Evolutionary conservation across 306 rosid genomes (phyloP), one percentile per base, ranked within the genome.

Genomic region (Fagus crenata): DNA sequence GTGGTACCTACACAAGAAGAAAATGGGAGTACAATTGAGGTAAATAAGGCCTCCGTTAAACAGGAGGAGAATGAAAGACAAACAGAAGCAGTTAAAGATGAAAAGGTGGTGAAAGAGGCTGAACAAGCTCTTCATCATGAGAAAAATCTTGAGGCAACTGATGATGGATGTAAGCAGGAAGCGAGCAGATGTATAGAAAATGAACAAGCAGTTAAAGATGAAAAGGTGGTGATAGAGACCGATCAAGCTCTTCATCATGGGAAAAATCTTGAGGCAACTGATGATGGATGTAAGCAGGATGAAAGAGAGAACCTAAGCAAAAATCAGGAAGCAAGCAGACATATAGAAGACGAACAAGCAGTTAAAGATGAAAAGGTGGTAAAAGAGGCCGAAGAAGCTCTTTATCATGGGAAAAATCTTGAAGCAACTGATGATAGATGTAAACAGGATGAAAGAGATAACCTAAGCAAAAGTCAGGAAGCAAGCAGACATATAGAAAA

Each of bases 1-100:
- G 75, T 77, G 72, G 81, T 77, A 53, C 77, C 32, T 82, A 71
- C 79, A 71, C 53, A 67, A 74, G 83, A 80, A 75, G 86, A 81
- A 71, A 70, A 49, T 15, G 85, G 82, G 49, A 85, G 75, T 81
- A 46, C 53, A 72, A 60, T 18, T 49, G 83, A 51, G 69, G 76
- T 59, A 43, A 72, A 75, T 76, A 63, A 49, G 58, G 80, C 79
- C 74, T 80, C 86, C 43, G 49, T 68, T 79, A 84, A 86, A 68
- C 81, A 42, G 14, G 49, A 63, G 79, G 87, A 67, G 72, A 84
- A 71, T 79, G 79, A 39, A 75, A 72, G 69, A 69, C 85, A 71
- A 39, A 53, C 79, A 11, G 77, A 77, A 78, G 18, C n/a, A 33
- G 69, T 63, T 63, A 35, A 14, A 35, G 28, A 63, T 33, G 69